Evolutionary conservation across 2,329 filamentous ascomycete species (phyloP).

Genomic region (Thelonectria rubi): DNA sequence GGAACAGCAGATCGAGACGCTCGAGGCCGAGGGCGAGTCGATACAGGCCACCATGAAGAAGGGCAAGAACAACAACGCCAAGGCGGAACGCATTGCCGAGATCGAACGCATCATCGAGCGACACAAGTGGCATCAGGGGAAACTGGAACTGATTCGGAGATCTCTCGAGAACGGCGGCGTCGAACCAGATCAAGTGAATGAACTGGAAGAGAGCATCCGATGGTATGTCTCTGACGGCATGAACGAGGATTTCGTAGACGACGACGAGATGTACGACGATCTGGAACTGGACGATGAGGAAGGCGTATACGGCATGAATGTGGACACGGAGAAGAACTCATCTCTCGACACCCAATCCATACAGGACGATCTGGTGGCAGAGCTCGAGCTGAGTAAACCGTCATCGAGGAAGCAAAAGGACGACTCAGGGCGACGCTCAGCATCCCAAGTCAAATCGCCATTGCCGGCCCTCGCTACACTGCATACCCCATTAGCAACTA

Average conservation of each 20-base stretch:
- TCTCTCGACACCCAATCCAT: conserved; percentile 94
- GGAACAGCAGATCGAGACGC: conserved; percentile 89
- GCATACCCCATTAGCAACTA: conserved; percentile 74
- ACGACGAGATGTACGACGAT: conserved; percentile 95
- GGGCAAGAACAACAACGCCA: conserved; percentile 85
- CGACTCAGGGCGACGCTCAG: conserved; percentile 71
- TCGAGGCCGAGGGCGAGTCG: conserved; percentile 88
- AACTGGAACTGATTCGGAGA: conserved; percentile 88
- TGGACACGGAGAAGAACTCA: conserved; percentile 87
- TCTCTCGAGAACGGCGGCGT: conserved; percentile 92
- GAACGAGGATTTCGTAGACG: conserved; percentile 90
- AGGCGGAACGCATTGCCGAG: conserved; percentile 87
- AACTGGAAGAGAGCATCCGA: conserved; percentile 89
- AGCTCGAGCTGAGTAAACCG: conserved; percentile 61
- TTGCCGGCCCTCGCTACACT: conserved; percentile 91
- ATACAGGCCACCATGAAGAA: conserved; percentile 94
- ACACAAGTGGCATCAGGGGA: conserved; percentile 96
- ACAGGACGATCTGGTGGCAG: conserved; percentile 77
- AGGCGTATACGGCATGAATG: conserved; percentile 81
- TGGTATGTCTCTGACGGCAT: conserved; percentile 94
- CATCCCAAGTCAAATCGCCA: conserved; percentile 91
- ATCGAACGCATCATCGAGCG: conserved; percentile 86
- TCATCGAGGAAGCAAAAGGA: conserved; percentile 69
- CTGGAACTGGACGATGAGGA: conserved; percentile 93
- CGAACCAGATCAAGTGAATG: conserved; percentile 85